These are phyloP conservation scores for Arabis alpina DNA, from an alignment of 345 rosid genomes.

Conservation along the genomic window DNA sequence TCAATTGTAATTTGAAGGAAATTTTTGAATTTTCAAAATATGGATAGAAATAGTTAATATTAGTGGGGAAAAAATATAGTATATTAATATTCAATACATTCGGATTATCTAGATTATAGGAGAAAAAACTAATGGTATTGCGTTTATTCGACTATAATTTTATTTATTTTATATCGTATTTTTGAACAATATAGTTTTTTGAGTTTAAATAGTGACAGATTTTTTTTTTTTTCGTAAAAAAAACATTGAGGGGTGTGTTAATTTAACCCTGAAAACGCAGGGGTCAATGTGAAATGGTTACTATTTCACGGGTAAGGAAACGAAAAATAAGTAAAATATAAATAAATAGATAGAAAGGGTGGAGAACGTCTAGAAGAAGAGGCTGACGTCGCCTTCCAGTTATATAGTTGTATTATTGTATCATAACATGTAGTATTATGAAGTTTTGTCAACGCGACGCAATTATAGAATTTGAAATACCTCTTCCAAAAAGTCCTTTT, in stretches of 20 bases:
- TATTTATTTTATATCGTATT: too few species aligned
- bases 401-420: conserved; percentile 24
- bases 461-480: conserved; percentile 23
- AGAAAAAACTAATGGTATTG: too few species aligned
- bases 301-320: neutral
- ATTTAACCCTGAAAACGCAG: neutral
- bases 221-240: neutral
- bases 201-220: neutral
- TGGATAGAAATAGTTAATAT: too few species aligned
- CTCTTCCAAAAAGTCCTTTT: neutral
- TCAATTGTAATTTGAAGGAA: too few species aligned
- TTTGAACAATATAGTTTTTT: too few species aligned
- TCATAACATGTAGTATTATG: conserved; percentile 12
- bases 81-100: too few species aligned
- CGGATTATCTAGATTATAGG: too few species aligned
- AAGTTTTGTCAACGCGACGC: conserved; percentile 34
- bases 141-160: too few species aligned
- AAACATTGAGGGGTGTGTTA: neutral
- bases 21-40: too few species aligned
- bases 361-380: conserved; percentile 30
- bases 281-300: conserved; percentile 8
- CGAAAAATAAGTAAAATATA: neutral
- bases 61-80: too few species aligned
- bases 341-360: neutral
- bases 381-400: conserved; percentile 32